phyloP scores from a whole-genome alignment of 441 rosid species.

The Kokia cookei region DNA sequence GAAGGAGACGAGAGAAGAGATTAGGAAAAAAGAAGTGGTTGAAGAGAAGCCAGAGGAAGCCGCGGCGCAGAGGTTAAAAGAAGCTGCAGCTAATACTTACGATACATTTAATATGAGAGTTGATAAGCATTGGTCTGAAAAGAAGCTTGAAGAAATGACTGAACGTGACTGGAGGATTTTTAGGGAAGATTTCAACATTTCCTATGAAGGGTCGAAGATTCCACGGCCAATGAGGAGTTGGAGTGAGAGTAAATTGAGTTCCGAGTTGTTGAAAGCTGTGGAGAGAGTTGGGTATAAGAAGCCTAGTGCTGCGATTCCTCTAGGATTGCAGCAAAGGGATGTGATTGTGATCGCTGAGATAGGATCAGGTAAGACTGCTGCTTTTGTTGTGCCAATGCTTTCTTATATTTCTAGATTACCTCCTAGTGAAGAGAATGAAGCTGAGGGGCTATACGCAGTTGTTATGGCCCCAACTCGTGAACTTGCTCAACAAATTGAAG shows the following conservation, averaged over 20 bases:
- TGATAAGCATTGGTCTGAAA: conserved; percentile 90
- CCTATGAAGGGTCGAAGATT: conserved; percentile 86
- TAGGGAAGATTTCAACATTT: conserved; percentile 87
- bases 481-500: conserved; percentile 92
- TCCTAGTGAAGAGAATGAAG: conserved; percentile 76
- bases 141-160: conserved; percentile 84
- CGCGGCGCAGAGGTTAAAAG: conserved; percentile 59
- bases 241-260: conserved; percentile 70
- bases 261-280: conserved; percentile 77
- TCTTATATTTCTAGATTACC: conserved; percentile 85
- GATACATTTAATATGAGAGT: conserved; percentile 93
- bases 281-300: conserved; percentile 84
- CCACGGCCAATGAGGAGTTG: conserved; percentile 92
- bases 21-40: conserved; percentile 67
- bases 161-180: conserved; percentile 96
- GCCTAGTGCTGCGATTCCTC: conserved; percentile 86
- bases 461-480: conserved; percentile 95
- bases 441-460: conserved; percentile 91
- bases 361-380: conserved; percentile 93
- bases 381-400: conserved; percentile 92
- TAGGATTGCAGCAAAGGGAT: conserved; percentile 88
- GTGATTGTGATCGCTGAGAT: conserved; percentile 94
- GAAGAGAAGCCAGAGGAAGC: conserved; percentile 90
- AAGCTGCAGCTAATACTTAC: conserved; percentile 73
- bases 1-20: conserved; percentile 83